Percentiles rank a stretch among this genome's conserved stretches.
Evolutionary conservation across 2,329 filamentous ascomycete species (phyloP).

Genomic region (Trichoderma citrinoviride): DNA sequence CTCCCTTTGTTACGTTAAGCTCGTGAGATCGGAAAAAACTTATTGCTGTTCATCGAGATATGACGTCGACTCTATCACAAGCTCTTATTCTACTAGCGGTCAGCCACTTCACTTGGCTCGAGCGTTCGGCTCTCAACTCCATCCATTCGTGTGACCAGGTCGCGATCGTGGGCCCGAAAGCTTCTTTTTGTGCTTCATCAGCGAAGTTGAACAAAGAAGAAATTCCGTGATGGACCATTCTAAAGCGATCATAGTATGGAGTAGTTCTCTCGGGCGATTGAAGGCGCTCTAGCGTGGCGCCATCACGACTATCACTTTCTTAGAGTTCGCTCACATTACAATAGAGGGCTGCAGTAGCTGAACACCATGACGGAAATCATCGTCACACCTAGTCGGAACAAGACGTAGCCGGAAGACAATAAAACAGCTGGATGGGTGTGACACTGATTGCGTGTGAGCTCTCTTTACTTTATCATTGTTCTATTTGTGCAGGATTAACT

Average conservation of each 20-base stretch:
- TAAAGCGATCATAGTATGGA: not conserved
- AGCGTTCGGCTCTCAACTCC: not conserved
- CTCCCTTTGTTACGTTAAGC: not conserved
- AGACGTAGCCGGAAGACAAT: not conserved
- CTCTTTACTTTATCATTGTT: not conserved
- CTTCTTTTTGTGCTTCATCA: not conserved
- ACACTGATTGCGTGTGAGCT: not conserved
- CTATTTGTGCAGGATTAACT: not conserved
- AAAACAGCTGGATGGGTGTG: not conserved
- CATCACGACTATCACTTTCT: not conserved
- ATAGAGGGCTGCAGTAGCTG: too few relatives aligned
- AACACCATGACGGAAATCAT: constrained; percentile 1
- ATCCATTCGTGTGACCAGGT: not conserved
- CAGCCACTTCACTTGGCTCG: too few relatives aligned
- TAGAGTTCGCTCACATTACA: constrained; percentile 6
- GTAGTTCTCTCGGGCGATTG: not conserved
- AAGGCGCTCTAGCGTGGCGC: not conserved
- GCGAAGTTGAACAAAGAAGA: not conserved
- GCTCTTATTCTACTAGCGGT: not conserved
- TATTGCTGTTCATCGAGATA: not conserved
- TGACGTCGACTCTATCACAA: not conserved
- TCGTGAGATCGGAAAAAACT: not conserved
- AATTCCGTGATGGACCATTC: not conserved
- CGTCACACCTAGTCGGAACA: not conserved
- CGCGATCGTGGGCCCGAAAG: not conserved